A percentile compares a stretch with the other conserved stretches of the same genome.
These are phyloP conservation scores for Litsea cubeba DNA, from an alignment of 164 flowering plant species.

Conservation along the genomic window DNA sequence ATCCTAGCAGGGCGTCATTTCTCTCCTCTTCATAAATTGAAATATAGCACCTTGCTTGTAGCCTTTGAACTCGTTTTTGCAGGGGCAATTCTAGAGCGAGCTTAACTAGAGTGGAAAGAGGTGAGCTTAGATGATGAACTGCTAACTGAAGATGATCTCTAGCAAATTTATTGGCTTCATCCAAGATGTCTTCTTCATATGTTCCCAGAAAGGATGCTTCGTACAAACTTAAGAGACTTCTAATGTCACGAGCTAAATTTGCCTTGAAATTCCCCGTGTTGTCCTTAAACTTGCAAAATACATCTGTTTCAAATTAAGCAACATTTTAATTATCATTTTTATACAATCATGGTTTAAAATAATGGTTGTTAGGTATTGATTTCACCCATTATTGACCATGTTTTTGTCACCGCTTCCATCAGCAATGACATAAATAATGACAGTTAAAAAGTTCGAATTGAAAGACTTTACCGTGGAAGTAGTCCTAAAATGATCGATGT, in stretches of 20 bases:
- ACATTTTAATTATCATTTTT: too few species aligned
- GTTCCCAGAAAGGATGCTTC: conserved; percentile 40
- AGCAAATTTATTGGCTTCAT: conserved; percentile 39
- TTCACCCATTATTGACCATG: too few species aligned
- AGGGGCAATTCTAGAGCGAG: conserved; percentile 31
- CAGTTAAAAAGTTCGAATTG: too few species aligned
- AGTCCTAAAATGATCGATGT: too few species aligned
- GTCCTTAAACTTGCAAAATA: conserved; percentile 5
- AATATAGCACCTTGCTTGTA: conserved; percentile 33
- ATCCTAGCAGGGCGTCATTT: conserved; percentile 16
- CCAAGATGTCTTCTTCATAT: conserved; percentile 43
- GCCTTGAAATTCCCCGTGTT: conserved; percentile 1
- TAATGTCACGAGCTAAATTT: not conserved
- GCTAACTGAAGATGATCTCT: conserved; percentile 18
- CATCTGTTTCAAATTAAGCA: conserved; percentile 1
- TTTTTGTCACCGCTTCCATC: too few species aligned
- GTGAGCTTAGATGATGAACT: not conserved
- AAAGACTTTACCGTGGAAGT: too few species aligned
- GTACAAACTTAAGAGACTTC: conserved; percentile 25
- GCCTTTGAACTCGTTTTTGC: conserved; percentile 27
- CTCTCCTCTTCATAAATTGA: conserved; percentile 27
- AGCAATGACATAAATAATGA: too few species aligned
- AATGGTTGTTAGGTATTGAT: too few species aligned
- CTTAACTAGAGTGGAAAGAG: conserved; percentile 20
- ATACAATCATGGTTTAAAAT: too few species aligned